phyloP scores from a whole-genome alignment of 2,329 filamentous ascomycete species.

The Diaporthe caulivora region DNA sequence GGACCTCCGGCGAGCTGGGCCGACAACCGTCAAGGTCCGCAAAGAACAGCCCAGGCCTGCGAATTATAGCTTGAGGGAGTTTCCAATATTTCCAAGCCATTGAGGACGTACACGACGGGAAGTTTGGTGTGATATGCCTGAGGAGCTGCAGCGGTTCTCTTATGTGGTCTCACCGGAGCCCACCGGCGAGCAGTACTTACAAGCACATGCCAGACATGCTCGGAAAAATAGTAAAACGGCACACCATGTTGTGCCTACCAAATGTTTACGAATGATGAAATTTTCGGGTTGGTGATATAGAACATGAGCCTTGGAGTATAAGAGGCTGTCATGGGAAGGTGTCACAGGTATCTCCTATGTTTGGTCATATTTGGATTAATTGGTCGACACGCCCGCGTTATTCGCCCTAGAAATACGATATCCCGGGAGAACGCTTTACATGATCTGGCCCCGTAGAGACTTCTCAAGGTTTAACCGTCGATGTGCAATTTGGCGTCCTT shows the following conservation, averaged over 20 bases:
- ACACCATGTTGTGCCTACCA: neutral
- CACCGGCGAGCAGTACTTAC: neutral
- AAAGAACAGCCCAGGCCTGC: neutral
- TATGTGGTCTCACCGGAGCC: no score
- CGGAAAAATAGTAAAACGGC: neutral
- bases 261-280: slow-evolving; percentile 10
- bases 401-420: neutral
- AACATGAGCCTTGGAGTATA: neutral
- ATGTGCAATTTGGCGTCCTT: neutral
- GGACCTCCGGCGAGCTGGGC: neutral
- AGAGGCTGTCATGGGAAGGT: neutral
- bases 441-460: neutral
- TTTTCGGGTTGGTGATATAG: neutral
- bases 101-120: neutral
- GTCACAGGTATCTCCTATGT: neutral
- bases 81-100: slow-evolving; percentile 8
- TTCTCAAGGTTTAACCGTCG: neutral
- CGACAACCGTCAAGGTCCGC: neutral
- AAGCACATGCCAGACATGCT: neutral
- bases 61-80: slow-evolving; percentile 12
- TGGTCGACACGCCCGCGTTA: neutral
- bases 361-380: neutral
- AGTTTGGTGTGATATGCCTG: neutral
- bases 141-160: neutral
- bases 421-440: neutral